phyloP scores from a whole-genome alignment of 257 asterid genomes.

The Gynochthodes officinalis region DNA sequence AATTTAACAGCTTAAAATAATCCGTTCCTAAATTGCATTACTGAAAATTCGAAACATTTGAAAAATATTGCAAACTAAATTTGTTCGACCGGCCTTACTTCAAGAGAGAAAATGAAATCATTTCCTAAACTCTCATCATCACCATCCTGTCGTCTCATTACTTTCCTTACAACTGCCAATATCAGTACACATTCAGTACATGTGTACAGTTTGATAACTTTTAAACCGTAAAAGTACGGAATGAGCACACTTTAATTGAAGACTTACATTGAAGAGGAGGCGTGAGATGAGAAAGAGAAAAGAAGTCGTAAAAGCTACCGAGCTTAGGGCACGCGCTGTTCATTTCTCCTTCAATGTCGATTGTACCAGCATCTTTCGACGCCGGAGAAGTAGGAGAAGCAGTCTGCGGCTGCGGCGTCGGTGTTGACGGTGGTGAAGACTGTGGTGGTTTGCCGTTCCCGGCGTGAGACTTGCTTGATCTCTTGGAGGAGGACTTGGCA shows the following conservation, averaged over 20 bases:
- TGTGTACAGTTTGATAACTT: neutral
- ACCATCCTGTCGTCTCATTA: slow-evolving; percentile 36
- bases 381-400: slow-evolving; percentile 16
- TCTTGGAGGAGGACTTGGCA: slow-evolving; percentile 43
- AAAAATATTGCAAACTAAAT: no score
- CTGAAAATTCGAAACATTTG: neutral
- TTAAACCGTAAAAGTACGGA: slow-evolving; percentile 4
- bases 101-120: slow-evolving; percentile 77
- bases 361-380: slow-evolving; percentile 33
- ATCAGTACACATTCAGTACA: neutral
- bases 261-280: slow-evolving; percentile 89
- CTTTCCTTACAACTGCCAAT: slow-evolving; percentile 69
- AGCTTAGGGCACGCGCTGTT: slow-evolving; percentile 73
- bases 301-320: slow-evolving; percentile 93
- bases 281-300: slow-evolving; percentile 93
- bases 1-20: neutral
- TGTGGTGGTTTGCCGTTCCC: slow-evolving; percentile 34
- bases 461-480: slow-evolving; percentile 49
- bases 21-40: neutral
- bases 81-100: slow-evolving; percentile 45
- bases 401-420: slow-evolving; percentile 30
- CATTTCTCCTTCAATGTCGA: slow-evolving; percentile 82
- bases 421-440: slow-evolving; percentile 49
- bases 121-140: slow-evolving; percentile 41
- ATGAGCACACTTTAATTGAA: neutral